These are phyloP conservation scores for Phytophthora cryptogea DNA, from an alignment of 352 stramenopile genomes.

Conservation along the genomic window DNA sequence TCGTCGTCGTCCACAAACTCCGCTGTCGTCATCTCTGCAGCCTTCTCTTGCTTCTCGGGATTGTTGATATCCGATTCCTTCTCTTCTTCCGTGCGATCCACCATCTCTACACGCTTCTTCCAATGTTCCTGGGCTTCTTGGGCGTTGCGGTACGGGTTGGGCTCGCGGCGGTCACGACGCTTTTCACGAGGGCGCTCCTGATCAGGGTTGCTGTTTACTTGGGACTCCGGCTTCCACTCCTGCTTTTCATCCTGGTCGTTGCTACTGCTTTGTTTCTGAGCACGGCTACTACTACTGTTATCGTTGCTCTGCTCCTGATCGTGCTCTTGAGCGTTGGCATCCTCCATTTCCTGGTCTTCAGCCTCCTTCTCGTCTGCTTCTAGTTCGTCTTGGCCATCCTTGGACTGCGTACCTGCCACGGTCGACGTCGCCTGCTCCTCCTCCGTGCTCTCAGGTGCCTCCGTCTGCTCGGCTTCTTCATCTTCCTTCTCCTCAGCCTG, in stretches of 20 bases:
- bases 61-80: constrained; percentile 40
- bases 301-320: constrained; percentile 53
- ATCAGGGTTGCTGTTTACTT: constrained; percentile 44
- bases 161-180: constrained; percentile 80
- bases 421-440: constrained; percentile 64
- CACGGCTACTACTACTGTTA: constrained; percentile 61
- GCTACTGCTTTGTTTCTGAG: constrained; percentile 55
- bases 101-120: constrained; percentile 95
- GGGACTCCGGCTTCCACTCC: constrained; percentile 60
- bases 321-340: constrained; percentile 52
- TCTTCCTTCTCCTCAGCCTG: constrained; percentile 63
- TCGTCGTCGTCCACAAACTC: constrained; percentile 74
- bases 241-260: constrained; percentile 61
- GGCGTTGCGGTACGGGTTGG: constrained; percentile 96
- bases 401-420: constrained; percentile 77
- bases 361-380: constrained; percentile 59
- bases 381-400: constrained; percentile 81
- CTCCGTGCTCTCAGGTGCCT: constrained; percentile 41
- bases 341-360: constrained; percentile 50
- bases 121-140: constrained; percentile 97
- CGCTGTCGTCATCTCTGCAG: constrained; percentile 50
- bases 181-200: constrained; percentile 67
- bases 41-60: constrained; percentile 40
- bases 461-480: constrained; percentile 64
- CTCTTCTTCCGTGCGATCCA: constrained; percentile 59